These are phyloP conservation scores for Sanguinoderma infundibulare DNA, from an alignment of 1,284 basidiomycete genomes.

Conservation along the genomic window DNA sequence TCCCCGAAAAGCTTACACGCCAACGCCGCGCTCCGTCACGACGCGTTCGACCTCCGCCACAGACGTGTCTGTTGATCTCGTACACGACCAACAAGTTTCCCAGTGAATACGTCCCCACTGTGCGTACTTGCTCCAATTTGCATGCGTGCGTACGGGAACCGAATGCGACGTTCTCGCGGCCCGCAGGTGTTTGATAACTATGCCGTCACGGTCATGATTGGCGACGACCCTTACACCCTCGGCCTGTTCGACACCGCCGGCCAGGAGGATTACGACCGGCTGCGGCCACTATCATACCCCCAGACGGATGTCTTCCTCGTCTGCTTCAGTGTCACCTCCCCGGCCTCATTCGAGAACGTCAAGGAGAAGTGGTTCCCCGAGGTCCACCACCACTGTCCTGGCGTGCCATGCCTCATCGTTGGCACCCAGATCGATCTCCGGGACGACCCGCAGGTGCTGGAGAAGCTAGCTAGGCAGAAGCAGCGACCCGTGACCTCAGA, in stretches of 20 bases:
- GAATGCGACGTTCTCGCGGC: constrained; percentile 29
- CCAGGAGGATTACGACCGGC: constrained; percentile 99
- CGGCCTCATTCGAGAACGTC: constrained; percentile 99
- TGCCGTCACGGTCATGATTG: constrained; percentile 99
- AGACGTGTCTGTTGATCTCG: constrained; percentile 99
- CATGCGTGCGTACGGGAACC: constrained; percentile 17
- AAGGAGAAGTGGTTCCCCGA: constrained; percentile 99
- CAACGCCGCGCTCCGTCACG: background rate
- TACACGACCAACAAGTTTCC: constrained; percentile 99
- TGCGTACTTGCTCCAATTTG: constrained; percentile 48
- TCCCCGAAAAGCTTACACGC: background rate
- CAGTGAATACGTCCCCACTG: constrained; percentile 98
- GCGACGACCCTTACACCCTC: constrained; percentile 98
- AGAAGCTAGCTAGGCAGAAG: constrained; percentile 96
- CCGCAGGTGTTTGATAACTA: constrained; percentile 94
- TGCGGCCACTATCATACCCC: constrained; percentile 98
- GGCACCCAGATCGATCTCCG: constrained; percentile 98
- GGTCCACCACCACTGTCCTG: constrained; percentile 99
- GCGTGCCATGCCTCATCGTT: constrained; percentile 98
- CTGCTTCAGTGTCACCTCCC: constrained; percentile 98
- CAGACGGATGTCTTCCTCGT: constrained; percentile 99
- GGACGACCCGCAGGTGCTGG: constrained; percentile 91
- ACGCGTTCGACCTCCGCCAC: background rate
- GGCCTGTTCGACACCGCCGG: constrained; percentile 99
- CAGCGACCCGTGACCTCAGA: constrained; percentile 91